Evolutionary conservation across 2,329 filamentous ascomycete species (phyloP), one percentile per base, ranked within the genome.

Genomic region (Drechmeria coniospora): DNA sequence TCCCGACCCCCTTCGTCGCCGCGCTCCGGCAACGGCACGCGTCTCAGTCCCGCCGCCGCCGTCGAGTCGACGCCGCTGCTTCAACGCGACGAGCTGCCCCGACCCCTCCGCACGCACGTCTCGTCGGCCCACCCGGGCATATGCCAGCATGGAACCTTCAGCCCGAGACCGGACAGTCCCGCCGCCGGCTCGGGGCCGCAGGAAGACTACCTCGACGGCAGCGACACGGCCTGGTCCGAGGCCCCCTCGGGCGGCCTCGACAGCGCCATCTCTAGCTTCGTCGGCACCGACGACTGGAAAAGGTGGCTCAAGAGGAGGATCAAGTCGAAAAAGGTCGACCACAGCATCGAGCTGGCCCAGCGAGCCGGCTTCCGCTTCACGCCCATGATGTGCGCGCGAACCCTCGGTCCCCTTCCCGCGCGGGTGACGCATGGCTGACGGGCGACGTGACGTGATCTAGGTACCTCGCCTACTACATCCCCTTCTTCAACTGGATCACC

Each of bases 391-490:
- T 84, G 59, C n/a, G n/a, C n/a, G n/a, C n/a, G n/a, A n/a, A n/a
- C n/a, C n/a, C n/a, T n/a, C 5, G 3, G 21, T 21, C n/a, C n/a
- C 6, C 13, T 25, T 13, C 23, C 23, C 13, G 9, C 7, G 23
- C 22, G 22, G 7, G 22, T n/a, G n/a, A n/a, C n/a, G n/a, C n/a
- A 12, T 12, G 4, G 23, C 28, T 33, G 21, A 33, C 19, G 5
- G 17, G 7, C 2, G 24, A 2, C 10, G 3, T n/a, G n/a, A n/a
- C n/a, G n/a, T n/a, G n/a, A n/a, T n/a, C n/a, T 27, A 84, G 79
- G 71, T 94, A 95, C 48, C 54, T 94, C 35, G 74, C 78, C 4
- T 95, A 98, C 58, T 98, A 98, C 49, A 62, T 98, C 25, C 90
- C 90, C 0, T 81, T 86, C 35, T 59, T 93, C 38, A 84, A 78